Evolutionary conservation across 2,329 filamentous ascomycete genomes (phyloP).

Genomic region (Fusarium guadeloupense): DNA sequence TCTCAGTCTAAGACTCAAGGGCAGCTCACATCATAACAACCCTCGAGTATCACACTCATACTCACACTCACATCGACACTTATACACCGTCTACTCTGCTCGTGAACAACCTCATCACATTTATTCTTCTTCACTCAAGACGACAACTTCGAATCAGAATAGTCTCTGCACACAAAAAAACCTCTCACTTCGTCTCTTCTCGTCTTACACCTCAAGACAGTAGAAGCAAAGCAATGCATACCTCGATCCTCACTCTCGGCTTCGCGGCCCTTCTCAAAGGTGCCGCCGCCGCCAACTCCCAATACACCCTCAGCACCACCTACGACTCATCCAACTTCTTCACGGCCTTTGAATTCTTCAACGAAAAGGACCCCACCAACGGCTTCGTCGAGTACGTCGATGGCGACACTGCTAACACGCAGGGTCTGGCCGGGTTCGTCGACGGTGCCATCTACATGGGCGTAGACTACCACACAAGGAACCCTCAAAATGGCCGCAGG

Average conservation of each 20-base stretch:
- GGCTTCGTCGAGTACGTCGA: conserved; percentile 78
- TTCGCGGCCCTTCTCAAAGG: conserved; percentile 45
- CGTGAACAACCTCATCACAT: conserved; percentile 13
- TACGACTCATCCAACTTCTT: conserved; percentile 67
- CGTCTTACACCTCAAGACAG: conserved; percentile 2
- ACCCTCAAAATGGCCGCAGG: conserved; percentile 67
- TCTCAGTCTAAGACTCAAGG: background rate
- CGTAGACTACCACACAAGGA: conserved; percentile 69
- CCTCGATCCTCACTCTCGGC: conserved; percentile 40
- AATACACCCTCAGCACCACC: conserved; percentile 58
- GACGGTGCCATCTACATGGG: conserved; percentile 72
- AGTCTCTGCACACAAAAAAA: background rate
- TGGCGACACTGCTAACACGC: conserved; percentile 63
- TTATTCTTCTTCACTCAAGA: conserved; percentile 3
- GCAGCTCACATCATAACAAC: background rate
- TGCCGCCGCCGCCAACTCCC: conserved; percentile 38
- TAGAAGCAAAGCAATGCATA: conserved; percentile 40
- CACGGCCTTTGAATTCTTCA: conserved; percentile 65
- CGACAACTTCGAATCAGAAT: conserved; percentile 10
- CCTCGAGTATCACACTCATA: background rate
- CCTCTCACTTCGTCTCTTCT: background rate
- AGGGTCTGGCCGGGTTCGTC: conserved; percentile 66
- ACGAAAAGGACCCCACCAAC: conserved; percentile 71
- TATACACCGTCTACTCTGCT: background rate
- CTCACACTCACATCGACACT: background rate